phyloP scores from a whole-genome alignment of 345 rosid genomes.

The Linum trigynum region DNA sequence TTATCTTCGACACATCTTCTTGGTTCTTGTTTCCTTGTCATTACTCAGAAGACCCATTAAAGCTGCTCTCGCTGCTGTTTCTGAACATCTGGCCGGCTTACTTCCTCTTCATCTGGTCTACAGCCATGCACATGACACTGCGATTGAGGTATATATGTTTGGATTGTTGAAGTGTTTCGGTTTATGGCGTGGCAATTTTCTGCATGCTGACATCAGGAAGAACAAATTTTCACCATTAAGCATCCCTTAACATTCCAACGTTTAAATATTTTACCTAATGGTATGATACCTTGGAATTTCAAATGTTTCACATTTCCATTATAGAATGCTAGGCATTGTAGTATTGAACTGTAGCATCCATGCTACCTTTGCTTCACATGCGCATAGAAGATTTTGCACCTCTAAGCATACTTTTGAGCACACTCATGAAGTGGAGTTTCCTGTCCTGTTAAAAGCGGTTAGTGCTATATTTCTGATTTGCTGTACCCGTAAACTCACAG shows the following conservation, averaged over 20 bases:
- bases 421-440: not conserved
- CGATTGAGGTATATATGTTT: constrained; percentile 58
- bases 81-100: constrained; percentile 93
- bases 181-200: not conserved
- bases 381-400: not conserved
- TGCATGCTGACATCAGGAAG: not conserved
- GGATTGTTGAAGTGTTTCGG: constrained; percentile 3
- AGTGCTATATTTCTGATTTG: not conserved
- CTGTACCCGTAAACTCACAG: constrained; percentile 26
- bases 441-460: not conserved
- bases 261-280: too few relatives aligned
- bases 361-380: not conserved
- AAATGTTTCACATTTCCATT: too few relatives aligned
- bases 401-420: not conserved
- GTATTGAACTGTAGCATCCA: not conserved
- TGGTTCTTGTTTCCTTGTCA: constrained; percentile 3
- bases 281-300: too few relatives aligned
- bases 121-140: constrained; percentile 93
- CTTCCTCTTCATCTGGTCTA: constrained; percentile 94
- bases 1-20: not conserved
- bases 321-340: too few relatives aligned
- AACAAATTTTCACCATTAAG: not conserved
- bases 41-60: constrained; percentile 66
- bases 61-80: constrained; percentile 84
- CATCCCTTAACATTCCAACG: not conserved